Evolutionary conservation across 1,284 basidiomycete genomes (phyloP), one percentile per base, ranked within the genome.

Genomic region (Schizophyllum amplum): DNA sequence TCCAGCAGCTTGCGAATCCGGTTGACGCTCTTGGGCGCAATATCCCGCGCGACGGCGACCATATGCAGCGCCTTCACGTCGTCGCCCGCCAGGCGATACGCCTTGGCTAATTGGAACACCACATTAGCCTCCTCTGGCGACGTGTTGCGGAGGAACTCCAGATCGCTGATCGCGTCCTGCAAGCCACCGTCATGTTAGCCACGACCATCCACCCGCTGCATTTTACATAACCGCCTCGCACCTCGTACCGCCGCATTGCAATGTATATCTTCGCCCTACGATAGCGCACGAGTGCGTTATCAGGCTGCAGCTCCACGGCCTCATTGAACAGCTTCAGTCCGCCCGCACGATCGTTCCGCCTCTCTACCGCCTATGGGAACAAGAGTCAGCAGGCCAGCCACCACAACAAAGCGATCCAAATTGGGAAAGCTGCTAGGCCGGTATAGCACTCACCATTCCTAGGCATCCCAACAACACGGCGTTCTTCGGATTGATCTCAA

Each of bases 51-150:
- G 51, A 87, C 79, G 24, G 92, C 91, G 60, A 98, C 85, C 71
- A 87, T 81, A 60, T 88, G 83, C 56, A 91, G 87, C 51, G 90
- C 85, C 69, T 88, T 86, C n/a, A 82, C 77, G 62, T 83, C 83
- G 69, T 91, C 77, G 24, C 90, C 91, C 55, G 87, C 72, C 61
- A 90, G 77, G 52, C 91, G 82, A 68, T 94, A 95, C 60, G 88
- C 87, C 72, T 90, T 91, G 27, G 92, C 94, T n/a, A 98, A 82
- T 70, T 96, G 86, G 79, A 95, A 95, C 60, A 94, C 84, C 55
- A 98, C 90, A 72, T 96, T 95, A 58, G 92, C 89, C 76, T 98
- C 94, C 68, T 94, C 92, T 11, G 94, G 93, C 26, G 92, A 90
- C 58, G 82, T 77, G 66, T 84, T 85, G 62, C 85, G 80, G 52